A percentile compares a stretch with the other conserved stretches of the same genome.
Conservation (phyloP, 768 basidiomycete genomes). For the Amanita rubescens region DNA sequence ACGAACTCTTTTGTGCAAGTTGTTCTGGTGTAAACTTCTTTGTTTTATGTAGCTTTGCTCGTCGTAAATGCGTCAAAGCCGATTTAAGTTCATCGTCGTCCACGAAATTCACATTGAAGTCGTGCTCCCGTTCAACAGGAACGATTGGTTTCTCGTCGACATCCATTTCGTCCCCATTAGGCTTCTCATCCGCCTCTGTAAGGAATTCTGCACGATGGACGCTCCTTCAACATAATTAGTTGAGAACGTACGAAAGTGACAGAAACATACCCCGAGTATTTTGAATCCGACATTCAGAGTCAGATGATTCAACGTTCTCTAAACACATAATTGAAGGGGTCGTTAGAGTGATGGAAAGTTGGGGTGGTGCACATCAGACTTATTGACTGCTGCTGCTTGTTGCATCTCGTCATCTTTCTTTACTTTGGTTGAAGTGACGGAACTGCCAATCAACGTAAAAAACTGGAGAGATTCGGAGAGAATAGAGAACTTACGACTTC, state of each 20-base stretch:
- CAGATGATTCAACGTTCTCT: constrained; percentile 84
- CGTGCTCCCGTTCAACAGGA: constrained; percentile 45
- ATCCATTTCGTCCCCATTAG: constrained; percentile 60
- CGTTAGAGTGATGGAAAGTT: no score
- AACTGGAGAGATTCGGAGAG: constrained; percentile 1
- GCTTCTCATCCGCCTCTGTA: constrained; percentile 39
- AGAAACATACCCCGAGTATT: constrained; percentile 81
- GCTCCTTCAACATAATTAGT: constrained; percentile 54
- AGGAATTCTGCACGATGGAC: constrained; percentile 57
- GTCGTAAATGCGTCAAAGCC: constrained; percentile 78
- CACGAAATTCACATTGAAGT: constrained; percentile 84
- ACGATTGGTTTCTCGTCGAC: constrained; percentile 70
- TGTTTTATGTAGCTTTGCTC: constrained; percentile 69
- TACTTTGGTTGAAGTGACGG: constrained; percentile 32
- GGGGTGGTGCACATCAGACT: constrained; percentile 23
- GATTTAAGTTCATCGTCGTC: constrained; percentile 98
- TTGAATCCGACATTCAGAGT: constrained; percentile 90
- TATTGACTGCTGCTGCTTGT: constrained; percentile 59
- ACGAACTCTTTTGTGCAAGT: constrained; percentile 66
- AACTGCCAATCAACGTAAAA: constrained; percentile 32
- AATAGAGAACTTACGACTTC: constrained; percentile 47
- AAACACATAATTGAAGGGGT: constrained; percentile 15
- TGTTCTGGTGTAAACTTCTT: constrained; percentile 80
- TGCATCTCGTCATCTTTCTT: constrained; percentile 40
- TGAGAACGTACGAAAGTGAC: constrained; percentile 6